A percentile compares a stretch with the other conserved stretches of the same genome.
Conservation (phyloP, 208 protist genomes). For the Zelonia costaricensis region DNA sequence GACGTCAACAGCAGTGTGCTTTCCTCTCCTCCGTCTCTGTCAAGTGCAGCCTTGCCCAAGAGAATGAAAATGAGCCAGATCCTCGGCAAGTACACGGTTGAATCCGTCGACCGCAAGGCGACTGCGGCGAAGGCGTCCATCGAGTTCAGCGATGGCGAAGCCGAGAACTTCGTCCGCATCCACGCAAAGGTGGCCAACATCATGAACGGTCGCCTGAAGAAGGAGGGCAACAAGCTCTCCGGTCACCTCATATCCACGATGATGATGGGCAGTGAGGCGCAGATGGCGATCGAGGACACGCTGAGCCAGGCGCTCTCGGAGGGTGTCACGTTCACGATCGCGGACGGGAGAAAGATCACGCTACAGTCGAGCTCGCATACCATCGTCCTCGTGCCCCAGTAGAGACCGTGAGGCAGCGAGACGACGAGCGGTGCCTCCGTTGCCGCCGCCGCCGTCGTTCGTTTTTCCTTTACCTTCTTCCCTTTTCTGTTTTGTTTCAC, state of each 20-base stretch:
- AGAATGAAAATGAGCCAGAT: slow-evolving; percentile 19
- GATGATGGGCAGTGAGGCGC: slow-evolving; percentile 25
- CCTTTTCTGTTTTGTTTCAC: too few species aligned
- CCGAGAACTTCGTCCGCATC: slow-evolving; percentile 7
- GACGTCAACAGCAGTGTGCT: too few species aligned
- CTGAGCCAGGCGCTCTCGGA: slow-evolving; percentile 31
- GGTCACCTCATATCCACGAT: slow-evolving; percentile 47
- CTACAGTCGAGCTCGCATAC: slow-evolving; percentile 24
- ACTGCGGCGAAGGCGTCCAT: slow-evolving; percentile 8
- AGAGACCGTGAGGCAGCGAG: too few species aligned
- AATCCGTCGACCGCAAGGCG: slow-evolving; percentile 24
- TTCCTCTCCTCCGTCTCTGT: background rate
- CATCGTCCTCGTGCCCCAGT: slow-evolving; percentile 23
- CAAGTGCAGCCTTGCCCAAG: too few species aligned
- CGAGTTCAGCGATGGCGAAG: slow-evolving; percentile 9
- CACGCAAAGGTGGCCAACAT: slow-evolving; percentile 33
- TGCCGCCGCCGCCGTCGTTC: background rate
- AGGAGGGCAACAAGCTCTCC: slow-evolving; percentile 28
- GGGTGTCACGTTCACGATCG: slow-evolving; percentile 27
- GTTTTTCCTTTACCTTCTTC: background rate
- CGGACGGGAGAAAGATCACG: slow-evolving; percentile 23
- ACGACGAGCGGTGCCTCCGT: too few species aligned
- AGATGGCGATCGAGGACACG: slow-evolving; percentile 35
- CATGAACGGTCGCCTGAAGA: slow-evolving; percentile 33
- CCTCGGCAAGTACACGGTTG: slow-evolving; percentile 34